phyloP scores from a whole-genome alignment of 1,139 yeast species.

The Kurtzmaniella quercitrusa region DNA sequence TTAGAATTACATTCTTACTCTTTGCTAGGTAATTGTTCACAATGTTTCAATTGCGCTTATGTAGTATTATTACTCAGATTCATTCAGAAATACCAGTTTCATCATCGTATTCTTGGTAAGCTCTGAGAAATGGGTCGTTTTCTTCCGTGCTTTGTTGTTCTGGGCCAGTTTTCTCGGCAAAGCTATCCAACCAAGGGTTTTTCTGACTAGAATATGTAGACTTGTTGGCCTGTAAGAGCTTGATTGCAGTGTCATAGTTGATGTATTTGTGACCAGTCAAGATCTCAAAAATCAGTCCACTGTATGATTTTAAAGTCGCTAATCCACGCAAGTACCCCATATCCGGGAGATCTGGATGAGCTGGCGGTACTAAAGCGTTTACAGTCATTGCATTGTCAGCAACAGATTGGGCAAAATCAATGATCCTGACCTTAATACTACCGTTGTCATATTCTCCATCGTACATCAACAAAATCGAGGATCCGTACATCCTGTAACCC shows the following conservation, averaged over 20 bases:
- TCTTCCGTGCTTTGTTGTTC: slow-evolving; percentile 10
- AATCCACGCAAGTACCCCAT: slow-evolving; percentile 84
- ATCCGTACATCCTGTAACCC: slow-evolving; percentile 92
- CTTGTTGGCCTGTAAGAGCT: slow-evolving; percentile 22
- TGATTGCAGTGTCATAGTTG: slow-evolving; percentile 16
- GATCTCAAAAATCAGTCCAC: slow-evolving; percentile 48
- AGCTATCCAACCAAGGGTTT: slow-evolving; percentile 46
- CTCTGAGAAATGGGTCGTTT: slow-evolving; percentile 23
- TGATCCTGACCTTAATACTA: slow-evolving; percentile 60
- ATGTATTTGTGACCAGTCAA: slow-evolving; percentile 27
- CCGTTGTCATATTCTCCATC: slow-evolving; percentile 47
- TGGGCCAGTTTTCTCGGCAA: slow-evolving; percentile 32
- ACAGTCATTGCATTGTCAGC: slow-evolving; percentile 40
- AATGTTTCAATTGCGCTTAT: too few species aligned
- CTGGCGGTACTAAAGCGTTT: slow-evolving; percentile 52
- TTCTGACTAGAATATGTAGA: slow-evolving; percentile 22
- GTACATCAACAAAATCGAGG: slow-evolving; percentile 82
- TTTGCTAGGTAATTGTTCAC: too few species aligned
- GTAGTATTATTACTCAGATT: neutral
- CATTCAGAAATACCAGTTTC: slow-evolving; percentile 27
- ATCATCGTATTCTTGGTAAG: slow-evolving; percentile 19
- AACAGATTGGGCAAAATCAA: slow-evolving; percentile 94
- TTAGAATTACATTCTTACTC: too few species aligned
- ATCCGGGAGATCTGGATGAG: slow-evolving; percentile 61
- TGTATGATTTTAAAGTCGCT: slow-evolving; percentile 59